A percentile compares a stretch with the other conserved stretches of the same genome.
Evolutionary conservation across 2,329 filamentous ascomycete genomes (phyloP).

Genomic region (Scytalidium sp.): DNA sequence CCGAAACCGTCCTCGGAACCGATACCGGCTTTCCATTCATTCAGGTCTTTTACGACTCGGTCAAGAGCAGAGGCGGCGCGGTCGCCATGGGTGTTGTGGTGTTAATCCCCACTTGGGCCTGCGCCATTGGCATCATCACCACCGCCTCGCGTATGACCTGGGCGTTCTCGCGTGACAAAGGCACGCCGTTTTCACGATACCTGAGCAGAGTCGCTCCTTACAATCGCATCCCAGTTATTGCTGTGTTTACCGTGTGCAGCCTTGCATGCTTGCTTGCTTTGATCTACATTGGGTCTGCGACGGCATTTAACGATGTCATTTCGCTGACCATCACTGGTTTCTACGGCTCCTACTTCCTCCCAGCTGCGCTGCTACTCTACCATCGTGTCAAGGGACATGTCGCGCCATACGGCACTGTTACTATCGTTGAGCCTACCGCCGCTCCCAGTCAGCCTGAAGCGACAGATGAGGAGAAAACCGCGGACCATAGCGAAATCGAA

Average conservation of each 20-base stretch:
- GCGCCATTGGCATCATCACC: constrained; percentile 31
- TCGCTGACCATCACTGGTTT: constrained; percentile 39
- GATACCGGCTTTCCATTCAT: constrained; percentile 55
- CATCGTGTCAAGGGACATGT: constrained; percentile 3
- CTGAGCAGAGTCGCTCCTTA: constrained; percentile 11
- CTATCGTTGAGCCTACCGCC: constrained; percentile 3
- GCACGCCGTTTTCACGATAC: constrained; percentile 26
- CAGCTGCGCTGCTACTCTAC: constrained; percentile 16
- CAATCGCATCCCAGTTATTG: constrained; percentile 10
- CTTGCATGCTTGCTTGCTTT: constrained; percentile 27
- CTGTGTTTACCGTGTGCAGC: constrained; percentile 21
- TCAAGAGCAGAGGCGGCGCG: constrained; percentile 33
- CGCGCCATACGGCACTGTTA: constrained; percentile 9
- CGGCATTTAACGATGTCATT: constrained; percentile 41
- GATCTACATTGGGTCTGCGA: constrained; percentile 36
- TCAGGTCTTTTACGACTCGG: constrained; percentile 46
- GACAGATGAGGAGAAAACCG: constrained; percentile 9
- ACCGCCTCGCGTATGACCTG: constrained; percentile 39
- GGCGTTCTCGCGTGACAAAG: constrained; percentile 40
- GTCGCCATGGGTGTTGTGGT: constrained; percentile 36
- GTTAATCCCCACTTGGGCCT: constrained; percentile 35
- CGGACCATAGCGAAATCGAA: constrained; percentile 12
- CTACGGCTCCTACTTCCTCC: constrained; percentile 41
- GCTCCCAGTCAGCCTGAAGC: constrained; percentile 3
- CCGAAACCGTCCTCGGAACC: constrained; percentile 39